Evolutionary conservation across 306 rosid species (phyloP), one percentile per base, ranked within the genome.

Genomic region (Cotoneaster glaucophyllus): DNA sequence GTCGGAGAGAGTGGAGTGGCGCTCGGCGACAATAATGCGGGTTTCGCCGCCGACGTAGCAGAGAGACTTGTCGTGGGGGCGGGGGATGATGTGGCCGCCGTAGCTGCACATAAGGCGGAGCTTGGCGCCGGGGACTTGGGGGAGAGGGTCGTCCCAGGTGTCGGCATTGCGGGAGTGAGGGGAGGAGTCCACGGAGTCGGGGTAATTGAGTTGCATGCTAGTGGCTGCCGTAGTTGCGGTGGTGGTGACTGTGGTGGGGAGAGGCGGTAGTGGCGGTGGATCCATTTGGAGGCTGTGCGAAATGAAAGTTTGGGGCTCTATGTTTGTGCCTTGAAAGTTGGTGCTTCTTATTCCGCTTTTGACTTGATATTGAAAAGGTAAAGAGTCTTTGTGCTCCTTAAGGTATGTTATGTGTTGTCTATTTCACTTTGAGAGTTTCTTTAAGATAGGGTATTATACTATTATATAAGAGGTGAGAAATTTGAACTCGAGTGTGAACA

Each of bases 91-190:
- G 76, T 90, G 99, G 66, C 99, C 99, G 8, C 99, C 99, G 32
- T 88, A 96, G 86, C 99, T 92, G 80, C 99, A 92, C 99, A 96
- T 96, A 5, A 96, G 85, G 19, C 97, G 98, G 57, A 96, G 91
- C 85, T 89, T 96, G 66, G 86, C 82, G 4, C 92, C 91, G 0
- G 97, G 96, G 39, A 96, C 82, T 0, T 79, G 85, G 0, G 93
- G 83, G 11, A 86, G 77, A 32, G 85, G 82, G 54, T 89, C 91
- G 25, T 43, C 75, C 89, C 84, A 87, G 4, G 87, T 8, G 28
- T 92, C 97, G 1, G 76, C 95, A 25, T 70, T 84, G 79, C 83
- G 91, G 8, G 88, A 84, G 13, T 87, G 87, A 0, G 96, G 91
- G 0, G 98, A 83, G 32, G 91, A 86, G 13, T 90, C 99, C 0